Percentiles rank a stretch among this genome's conserved stretches.
These are phyloP conservation scores for Saraca asoca DNA, from an alignment of 331 rosid genomes.

Conservation along the genomic window DNA sequence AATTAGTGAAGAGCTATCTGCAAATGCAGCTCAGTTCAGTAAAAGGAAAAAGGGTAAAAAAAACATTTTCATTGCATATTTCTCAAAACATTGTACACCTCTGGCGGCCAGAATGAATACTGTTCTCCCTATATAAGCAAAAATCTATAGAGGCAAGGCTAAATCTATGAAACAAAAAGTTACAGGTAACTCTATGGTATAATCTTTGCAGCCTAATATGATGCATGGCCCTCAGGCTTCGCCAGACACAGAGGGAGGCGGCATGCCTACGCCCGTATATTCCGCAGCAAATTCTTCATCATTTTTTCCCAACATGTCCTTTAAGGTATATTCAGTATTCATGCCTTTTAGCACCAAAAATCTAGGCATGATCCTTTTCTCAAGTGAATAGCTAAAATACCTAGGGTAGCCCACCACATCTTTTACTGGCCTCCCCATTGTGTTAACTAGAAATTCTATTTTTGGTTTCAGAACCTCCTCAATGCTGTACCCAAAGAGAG, in stretches of 20 bases:
- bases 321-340: slow-evolving; percentile 66
- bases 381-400: slow-evolving; percentile 90
- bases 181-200: not conserved
- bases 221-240: not conserved
- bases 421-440: slow-evolving; percentile 71
- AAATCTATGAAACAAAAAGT: not conserved
- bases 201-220: slow-evolving; percentile 41
- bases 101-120: too few species aligned
- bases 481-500: slow-evolving; percentile 78
- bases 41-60: too few species aligned
- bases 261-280: slow-evolving; percentile 40
- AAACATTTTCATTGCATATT: too few species aligned
- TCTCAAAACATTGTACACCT: too few species aligned
- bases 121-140: not conserved
- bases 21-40: too few species aligned
- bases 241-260: too few species aligned
- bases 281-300: slow-evolving; percentile 77
- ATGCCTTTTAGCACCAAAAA: slow-evolving; percentile 61
- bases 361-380: slow-evolving; percentile 88
- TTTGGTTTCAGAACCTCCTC: slow-evolving; percentile 81
- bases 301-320: slow-evolving; percentile 82
- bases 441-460: slow-evolving; percentile 66
- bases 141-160: not conserved
- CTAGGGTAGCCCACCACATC: slow-evolving; percentile 86
- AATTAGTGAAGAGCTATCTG: too few species aligned